These are phyloP conservation scores for Fusarium avenaceum DNA, from an alignment of 2,329 filamentous ascomycete species.

Conservation along the genomic window DNA sequence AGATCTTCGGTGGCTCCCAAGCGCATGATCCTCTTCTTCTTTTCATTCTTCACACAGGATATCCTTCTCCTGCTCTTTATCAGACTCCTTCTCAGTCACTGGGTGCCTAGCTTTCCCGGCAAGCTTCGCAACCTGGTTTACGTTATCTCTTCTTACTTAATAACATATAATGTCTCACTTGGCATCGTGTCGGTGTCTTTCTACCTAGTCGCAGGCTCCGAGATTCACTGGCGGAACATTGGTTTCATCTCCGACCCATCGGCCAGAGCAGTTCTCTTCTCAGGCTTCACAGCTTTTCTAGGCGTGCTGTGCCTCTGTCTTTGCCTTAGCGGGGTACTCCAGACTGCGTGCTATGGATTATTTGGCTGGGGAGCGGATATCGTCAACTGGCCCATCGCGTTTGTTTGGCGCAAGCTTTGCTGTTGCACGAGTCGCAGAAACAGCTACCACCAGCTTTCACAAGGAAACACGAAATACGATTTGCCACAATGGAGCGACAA, in stretches of 20 bases:
- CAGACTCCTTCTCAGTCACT: conserved; percentile 50
- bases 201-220: conserved; percentile 52
- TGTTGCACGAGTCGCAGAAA: conserved; percentile 18
- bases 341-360: conserved; percentile 46
- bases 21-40: conserved; percentile 51
- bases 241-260: conserved; percentile 52
- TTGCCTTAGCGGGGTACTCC: conserved; percentile 46
- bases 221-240: conserved; percentile 56
- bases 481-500: conserved; percentile 4
- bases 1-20: conserved; percentile 49
- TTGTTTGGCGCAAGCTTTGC: conserved; percentile 21
- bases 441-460: conserved; percentile 26
- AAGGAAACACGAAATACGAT: conserved; percentile 8
- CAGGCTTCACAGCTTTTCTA: conserved; percentile 50
- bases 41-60: conserved; percentile 56
- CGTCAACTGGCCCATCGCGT: conserved; percentile 47
- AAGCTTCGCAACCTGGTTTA: conserved; percentile 20
- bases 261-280: conserved; percentile 52
- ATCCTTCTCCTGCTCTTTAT: conserved; percentile 51
- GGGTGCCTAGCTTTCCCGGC: conserved; percentile 39
- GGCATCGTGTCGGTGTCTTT: conserved; percentile 51
- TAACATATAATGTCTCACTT: conserved; percentile 43
- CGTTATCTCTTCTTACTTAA: conserved; percentile 34
- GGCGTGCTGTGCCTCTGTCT: conserved; percentile 40
- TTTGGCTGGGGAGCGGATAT: conserved; percentile 50